Percentiles rank a stretch among this genome's conserved stretches.
Evolutionary conservation across 192 early-diverging fungal species (phyloP).

Genomic region (Dissophora ornata): DNA sequence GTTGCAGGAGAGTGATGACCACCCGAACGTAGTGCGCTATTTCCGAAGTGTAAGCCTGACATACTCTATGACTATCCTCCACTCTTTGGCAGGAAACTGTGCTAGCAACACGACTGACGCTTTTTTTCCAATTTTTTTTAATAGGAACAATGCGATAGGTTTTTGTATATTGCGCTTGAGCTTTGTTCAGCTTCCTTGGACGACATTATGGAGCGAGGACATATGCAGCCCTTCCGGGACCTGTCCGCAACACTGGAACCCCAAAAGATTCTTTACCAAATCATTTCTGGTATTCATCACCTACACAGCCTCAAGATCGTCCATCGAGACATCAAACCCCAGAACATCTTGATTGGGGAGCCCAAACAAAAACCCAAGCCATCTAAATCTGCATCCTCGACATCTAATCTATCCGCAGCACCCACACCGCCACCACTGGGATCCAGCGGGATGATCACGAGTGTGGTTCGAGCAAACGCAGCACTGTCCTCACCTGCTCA

Average conservation of each 20-base stretch:
- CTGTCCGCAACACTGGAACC: conserved; percentile 68
- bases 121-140: no score
- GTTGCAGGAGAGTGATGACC: conserved; percentile 92
- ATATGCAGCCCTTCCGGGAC: conserved; percentile 55
- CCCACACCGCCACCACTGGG: conserved; percentile 32
- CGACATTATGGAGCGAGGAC: conserved; percentile 81
- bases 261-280: conserved; percentile 81
- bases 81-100: no score
- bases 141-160: conserved; percentile 88
- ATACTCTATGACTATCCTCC: no score
- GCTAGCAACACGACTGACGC: no score
- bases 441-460: conserved; percentile 40
- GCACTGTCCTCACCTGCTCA: conserved; percentile 8
- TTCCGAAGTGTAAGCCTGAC: conserved; percentile 82
- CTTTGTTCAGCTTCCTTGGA: conserved; percentile 89
- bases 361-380: conserved; percentile 62
- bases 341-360: conserved; percentile 90
- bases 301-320: conserved; percentile 96
- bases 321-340: conserved; percentile 97
- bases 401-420: neutral
- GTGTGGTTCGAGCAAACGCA: conserved; percentile 37
- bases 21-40: conserved; percentile 97
- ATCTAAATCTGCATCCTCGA: conserved; percentile 14
- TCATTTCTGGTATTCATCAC: conserved; percentile 86
- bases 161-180: conserved; percentile 98